Conservation (phyloP, 768 basidiomycete species). For the Cytidiella melzeri region DNA sequence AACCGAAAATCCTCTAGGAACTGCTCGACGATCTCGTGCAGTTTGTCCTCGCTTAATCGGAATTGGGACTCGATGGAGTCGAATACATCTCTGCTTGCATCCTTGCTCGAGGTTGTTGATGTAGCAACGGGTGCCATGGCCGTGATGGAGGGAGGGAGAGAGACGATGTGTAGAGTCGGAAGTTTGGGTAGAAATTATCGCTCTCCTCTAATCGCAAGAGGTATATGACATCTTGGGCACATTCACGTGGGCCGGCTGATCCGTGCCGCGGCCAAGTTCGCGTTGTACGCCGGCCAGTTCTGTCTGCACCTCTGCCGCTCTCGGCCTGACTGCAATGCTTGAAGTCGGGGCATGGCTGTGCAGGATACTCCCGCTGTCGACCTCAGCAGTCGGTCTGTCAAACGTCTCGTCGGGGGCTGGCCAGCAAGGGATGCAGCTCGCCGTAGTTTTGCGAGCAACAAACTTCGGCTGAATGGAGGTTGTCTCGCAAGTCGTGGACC, state of each 20-base stretch:
- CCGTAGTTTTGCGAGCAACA: too few relatives aligned
- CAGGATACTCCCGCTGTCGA: too few relatives aligned
- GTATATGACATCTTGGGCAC: not conserved
- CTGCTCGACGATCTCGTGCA: constrained; percentile 65
- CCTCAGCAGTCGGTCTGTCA: too few relatives aligned
- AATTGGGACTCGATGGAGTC: constrained; percentile 71
- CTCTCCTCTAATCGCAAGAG: not conserved
- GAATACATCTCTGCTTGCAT: constrained; percentile 44
- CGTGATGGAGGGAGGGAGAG: not conserved
- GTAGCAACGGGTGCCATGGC: constrained; percentile 36
- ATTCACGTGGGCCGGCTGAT: not conserved
- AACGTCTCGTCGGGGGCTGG: too few relatives aligned
- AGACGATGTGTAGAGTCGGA: not conserved
- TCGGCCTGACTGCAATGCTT: too few relatives aligned
- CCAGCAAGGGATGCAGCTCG: too few relatives aligned
- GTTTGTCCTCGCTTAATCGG: constrained; percentile 49
- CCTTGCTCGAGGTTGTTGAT: constrained; percentile 26
- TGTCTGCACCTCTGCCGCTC: not conserved
- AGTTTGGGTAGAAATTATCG: not conserved
- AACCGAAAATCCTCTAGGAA: constrained; percentile 77
- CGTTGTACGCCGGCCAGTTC: not conserved
- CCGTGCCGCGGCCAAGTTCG: too few relatives aligned
- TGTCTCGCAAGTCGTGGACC: too few relatives aligned
- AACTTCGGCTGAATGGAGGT: too few relatives aligned
- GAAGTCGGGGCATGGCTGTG: too few relatives aligned